These are phyloP conservation scores for Xylaria sp. DNA, from an alignment of 2,329 filamentous ascomycete species.

Conservation along the genomic window DNA sequence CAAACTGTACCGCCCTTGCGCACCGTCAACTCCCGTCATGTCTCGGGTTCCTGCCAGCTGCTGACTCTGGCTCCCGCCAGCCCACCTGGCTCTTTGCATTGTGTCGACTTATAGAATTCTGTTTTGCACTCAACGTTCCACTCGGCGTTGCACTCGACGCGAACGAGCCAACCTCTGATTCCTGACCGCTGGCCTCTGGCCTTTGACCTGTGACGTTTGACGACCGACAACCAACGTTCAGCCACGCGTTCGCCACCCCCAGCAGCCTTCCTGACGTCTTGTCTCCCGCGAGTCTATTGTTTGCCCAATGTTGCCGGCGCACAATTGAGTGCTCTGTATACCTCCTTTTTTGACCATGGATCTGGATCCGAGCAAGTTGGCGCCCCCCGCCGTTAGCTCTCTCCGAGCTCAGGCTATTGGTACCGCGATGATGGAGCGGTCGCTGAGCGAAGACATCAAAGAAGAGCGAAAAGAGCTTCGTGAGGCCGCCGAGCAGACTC, in stretches of 20 bases:
- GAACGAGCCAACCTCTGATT: conserved; percentile 33
- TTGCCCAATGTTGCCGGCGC: conserved; percentile 52
- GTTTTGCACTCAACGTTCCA: conserved; percentile 32
- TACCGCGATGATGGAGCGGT: conserved; percentile 70
- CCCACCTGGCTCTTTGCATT: conserved; percentile 50
- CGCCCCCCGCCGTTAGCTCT: conserved; percentile 64
- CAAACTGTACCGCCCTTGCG: conserved; percentile 32
- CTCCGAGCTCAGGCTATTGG: conserved; percentile 62
- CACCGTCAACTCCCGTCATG: conserved; percentile 52
- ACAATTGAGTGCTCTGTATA: conserved; percentile 47
- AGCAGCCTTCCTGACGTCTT: conserved; percentile 31
- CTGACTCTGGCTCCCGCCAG: conserved; percentile 56
- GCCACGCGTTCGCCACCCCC: conserved; percentile 47
- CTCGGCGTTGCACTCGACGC: background rate
- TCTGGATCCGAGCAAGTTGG: conserved; percentile 57
- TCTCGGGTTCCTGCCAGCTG: conserved; percentile 52
- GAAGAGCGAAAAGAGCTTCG: conserved; percentile 94
- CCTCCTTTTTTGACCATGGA: conserved; percentile 57
- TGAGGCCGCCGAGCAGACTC: conserved; percentile 93
- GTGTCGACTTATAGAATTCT: conserved; percentile 42
- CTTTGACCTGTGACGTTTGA: conserved; percentile 32
- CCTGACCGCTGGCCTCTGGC: conserved; percentile 30
- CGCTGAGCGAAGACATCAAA: conserved; percentile 88
- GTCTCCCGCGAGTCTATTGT: conserved; percentile 33
- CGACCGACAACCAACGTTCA: conserved; percentile 17